Evolutionary conservation across 495 filamentous ascomycete genomes (phyloP).

Genomic region (Xylaria grammica): DNA sequence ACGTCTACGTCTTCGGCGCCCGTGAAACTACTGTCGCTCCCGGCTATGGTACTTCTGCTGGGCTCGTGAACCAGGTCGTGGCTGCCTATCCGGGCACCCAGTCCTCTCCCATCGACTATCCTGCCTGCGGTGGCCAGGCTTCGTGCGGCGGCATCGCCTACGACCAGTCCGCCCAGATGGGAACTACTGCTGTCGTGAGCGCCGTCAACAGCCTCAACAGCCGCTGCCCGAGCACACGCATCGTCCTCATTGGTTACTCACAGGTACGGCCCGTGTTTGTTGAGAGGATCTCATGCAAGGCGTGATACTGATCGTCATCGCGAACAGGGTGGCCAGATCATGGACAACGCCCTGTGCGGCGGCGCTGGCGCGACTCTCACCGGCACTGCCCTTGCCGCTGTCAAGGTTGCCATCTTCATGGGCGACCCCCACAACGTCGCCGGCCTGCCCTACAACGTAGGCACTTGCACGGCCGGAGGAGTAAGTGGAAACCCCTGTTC

Average conservation of each 20-base stretch:
- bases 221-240: conserved; percentile 60
- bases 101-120: conserved; percentile 58
- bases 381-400: conserved; percentile 52
- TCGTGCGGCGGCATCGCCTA: conserved; percentile 58
- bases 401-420: conserved; percentile 69
- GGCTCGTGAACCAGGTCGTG: conserved; percentile 59
- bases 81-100: conserved; percentile 60
- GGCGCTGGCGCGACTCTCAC: conserved; percentile 57
- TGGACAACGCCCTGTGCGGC: conserved; percentile 68
- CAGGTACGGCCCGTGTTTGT: conserved; percentile 8
- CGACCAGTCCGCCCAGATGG: conserved; percentile 56
- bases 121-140: conserved; percentile 58
- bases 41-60: conserved; percentile 60
- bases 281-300: neutral
- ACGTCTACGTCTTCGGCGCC: conserved; percentile 66
- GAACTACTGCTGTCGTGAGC: conserved; percentile 57
- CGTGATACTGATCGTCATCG: neutral
- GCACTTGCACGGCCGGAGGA: conserved; percentile 60
- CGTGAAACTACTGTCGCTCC: conserved; percentile 64
- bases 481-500: conserved; percentile 51
- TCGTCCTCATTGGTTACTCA: conserved; percentile 67
- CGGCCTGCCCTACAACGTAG: conserved; percentile 65
- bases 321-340: conserved; percentile 63
- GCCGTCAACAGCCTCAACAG: conserved; percentile 61
- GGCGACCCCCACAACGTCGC: conserved; percentile 61